These are phyloP conservation scores for Marsdenia floribunda DNA, from an alignment of 257 asterid genomes.

Conservation along the genomic window DNA sequence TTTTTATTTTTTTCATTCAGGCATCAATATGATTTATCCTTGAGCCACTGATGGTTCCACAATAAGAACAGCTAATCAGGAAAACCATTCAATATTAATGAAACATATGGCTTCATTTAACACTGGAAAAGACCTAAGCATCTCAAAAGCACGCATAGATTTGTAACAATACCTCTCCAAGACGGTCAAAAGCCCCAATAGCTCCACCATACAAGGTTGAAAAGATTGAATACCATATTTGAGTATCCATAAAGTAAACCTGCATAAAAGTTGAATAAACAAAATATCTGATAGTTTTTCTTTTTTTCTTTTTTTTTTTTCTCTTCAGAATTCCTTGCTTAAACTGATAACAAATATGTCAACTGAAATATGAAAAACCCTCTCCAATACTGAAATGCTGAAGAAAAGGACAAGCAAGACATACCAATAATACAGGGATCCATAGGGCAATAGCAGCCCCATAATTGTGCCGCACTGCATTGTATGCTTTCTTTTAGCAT, in stretches of 20 bases:
- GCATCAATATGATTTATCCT: not conserved
- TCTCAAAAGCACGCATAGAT: not conserved
- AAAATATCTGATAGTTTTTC: constrained; percentile 6
- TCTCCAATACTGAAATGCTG: constrained; percentile 4
- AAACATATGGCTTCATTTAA: not conserved
- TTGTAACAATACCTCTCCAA: constrained; percentile 68
- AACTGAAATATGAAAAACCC: not conserved
- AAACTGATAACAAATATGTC: constrained; percentile 10
- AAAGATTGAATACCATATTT: constrained; percentile 89
- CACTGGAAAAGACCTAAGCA: not conserved
- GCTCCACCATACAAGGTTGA: constrained; percentile 86
- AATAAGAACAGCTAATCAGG: not conserved
- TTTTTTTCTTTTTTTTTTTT: not conserved
- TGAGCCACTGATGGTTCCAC: not conserved
- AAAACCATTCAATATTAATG: not conserved
- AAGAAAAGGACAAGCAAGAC: constrained; percentile 29
- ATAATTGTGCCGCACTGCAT: constrained; percentile 65
- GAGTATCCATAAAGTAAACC: constrained; percentile 98
- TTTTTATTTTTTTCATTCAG: not conserved
- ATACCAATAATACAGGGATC: constrained; percentile 81
- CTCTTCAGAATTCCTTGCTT: not conserved
- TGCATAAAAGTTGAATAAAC: constrained; percentile 32
- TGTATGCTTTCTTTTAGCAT: constrained; percentile 21
- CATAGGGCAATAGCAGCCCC: constrained; percentile 76
- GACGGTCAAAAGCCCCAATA: constrained; percentile 92